These are phyloP conservation scores for Hemerocallis citrina DNA, from an alignment of 106 monocot genomes.

Conservation along the genomic window DNA sequence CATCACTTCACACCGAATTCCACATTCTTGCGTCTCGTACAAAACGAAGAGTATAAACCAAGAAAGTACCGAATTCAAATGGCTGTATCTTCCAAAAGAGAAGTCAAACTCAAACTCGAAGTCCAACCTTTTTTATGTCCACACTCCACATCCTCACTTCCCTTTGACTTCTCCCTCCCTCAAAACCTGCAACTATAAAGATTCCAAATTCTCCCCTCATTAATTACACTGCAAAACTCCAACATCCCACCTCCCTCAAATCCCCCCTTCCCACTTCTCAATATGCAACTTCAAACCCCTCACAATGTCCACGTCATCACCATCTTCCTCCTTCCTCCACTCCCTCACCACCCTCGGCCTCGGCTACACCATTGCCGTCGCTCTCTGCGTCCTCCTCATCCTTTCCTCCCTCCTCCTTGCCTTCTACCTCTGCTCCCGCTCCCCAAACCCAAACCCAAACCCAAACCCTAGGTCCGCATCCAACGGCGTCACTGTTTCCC, in stretches of 20 bases:
- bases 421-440: conserved; percentile 50
- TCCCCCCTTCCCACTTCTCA: conserved; percentile 5
- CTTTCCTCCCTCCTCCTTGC: conserved; percentile 45
- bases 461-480: neutral
- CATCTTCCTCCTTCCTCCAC: conserved; percentile 23
- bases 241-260: conserved; percentile 29
- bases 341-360: conserved; percentile 36
- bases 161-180: no score
- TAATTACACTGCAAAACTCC: conserved; percentile 37
- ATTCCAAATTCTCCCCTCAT: conserved; percentile 11
- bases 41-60: no score
- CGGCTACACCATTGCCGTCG: conserved; percentile 58
- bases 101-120: no score
- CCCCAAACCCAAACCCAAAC: neutral
- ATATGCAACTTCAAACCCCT: no score
- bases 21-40: no score
- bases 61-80: no score
- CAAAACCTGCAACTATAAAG: no score
- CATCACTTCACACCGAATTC: no score
- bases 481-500: conserved; percentile 20
- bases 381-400: conserved; percentile 43
- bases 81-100: no score
- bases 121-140: no score
- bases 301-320: no score
- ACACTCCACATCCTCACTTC: no score